A percentile compares a stretch with the other conserved stretches of the same genome.
phyloP scores from a whole-genome alignment of 176 grass and related monocot genomes.

The Alloteropsis semialata region DNA sequence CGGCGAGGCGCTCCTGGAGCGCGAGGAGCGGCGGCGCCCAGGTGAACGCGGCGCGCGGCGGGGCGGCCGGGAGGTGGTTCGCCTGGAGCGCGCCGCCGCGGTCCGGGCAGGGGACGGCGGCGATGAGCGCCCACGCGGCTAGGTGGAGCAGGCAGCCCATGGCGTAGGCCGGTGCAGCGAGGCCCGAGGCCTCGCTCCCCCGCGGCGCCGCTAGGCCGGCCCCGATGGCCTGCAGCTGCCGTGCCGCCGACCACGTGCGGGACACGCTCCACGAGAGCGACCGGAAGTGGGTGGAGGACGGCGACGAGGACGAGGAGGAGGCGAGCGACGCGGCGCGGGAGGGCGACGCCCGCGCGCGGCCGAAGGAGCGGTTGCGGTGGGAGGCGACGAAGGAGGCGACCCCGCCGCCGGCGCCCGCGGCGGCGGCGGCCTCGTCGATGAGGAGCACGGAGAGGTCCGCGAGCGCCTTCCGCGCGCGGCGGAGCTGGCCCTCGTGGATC shows the following conservation, averaged over 20 bases:
- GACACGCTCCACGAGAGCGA: conserved; percentile 98
- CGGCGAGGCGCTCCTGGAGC: conserved; percentile 71
- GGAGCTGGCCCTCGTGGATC: conserved; percentile 67
- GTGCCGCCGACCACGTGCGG: conserved; percentile 80
- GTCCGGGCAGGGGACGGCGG: conserved; percentile 81
- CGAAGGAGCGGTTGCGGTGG: conserved; percentile 97
- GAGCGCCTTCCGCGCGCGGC: conserved; percentile 73
- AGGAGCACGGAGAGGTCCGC: conserved; percentile 78
- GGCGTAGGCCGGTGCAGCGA: conserved; percentile 56
- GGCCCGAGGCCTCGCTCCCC: conserved; percentile 54
- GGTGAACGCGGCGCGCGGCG: conserved; percentile 47
- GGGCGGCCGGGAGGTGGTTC: conserved; percentile 40
- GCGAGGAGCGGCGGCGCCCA: conserved; percentile 74
- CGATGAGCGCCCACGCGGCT: conserved; percentile 72
- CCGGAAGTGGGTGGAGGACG: conserved; percentile 65
- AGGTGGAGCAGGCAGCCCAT: conserved; percentile 78
- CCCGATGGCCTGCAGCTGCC: conserved; percentile 82
- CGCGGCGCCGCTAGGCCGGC: conserved; percentile 62
- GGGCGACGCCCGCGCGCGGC: conserved; percentile 44
- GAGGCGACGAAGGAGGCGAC: conserved; percentile 48
- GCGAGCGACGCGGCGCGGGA: background rate
- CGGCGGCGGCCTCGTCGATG: conserved; percentile 65
- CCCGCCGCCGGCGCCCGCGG: conserved; percentile 11
- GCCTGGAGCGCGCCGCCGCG: conserved; percentile 59
- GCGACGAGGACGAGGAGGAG: conserved; percentile 24